Percentiles rank a stretch among this genome's conserved stretches.
phyloP scores from a whole-genome alignment of 345 rosid genomes.

The Trapa bicornis region DNA sequence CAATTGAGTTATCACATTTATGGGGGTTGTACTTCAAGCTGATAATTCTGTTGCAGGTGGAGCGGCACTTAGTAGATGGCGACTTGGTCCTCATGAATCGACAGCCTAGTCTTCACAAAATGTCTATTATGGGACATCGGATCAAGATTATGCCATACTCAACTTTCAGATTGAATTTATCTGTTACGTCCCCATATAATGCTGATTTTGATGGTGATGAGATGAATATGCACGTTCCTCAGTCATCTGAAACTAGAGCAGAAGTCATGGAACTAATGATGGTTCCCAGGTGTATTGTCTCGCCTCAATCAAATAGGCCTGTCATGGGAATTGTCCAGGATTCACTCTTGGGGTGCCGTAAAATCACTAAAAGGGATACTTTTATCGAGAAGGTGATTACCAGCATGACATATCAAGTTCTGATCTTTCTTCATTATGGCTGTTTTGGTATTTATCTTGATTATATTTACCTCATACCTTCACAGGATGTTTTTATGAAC shows the following conservation, averaged over 20 bases:
- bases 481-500: constrained; percentile 96
- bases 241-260: constrained; percentile 92
- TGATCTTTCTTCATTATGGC: background rate
- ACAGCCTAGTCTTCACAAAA: constrained; percentile 96
- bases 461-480: background rate
- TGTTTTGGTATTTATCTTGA: background rate
- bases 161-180: constrained; percentile 79
- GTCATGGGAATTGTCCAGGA: constrained; percentile 99
- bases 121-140: constrained; percentile 97
- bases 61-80: constrained; percentile 86
- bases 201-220: constrained; percentile 99
- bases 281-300: constrained; percentile 98
- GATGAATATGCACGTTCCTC: constrained; percentile 99
- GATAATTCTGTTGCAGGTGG: constrained; percentile 47
- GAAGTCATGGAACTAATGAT: constrained; percentile 96
- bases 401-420: background rate
- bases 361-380: constrained; percentile 94
- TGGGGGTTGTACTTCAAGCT: constrained; percentile 3
- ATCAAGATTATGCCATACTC: constrained; percentile 98
- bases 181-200: constrained; percentile 96
- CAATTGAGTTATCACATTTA: constrained; percentile 5
- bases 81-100: constrained; percentile 91
- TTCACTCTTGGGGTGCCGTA: constrained; percentile 90
- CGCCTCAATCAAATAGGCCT: constrained; percentile 94
- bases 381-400: constrained; percentile 80